A percentile compares a stretch with the other conserved stretches of the same genome.
phyloP scores from a whole-genome alignment of 805 yeast species.

The Myxozyma kluyveri region DNA sequence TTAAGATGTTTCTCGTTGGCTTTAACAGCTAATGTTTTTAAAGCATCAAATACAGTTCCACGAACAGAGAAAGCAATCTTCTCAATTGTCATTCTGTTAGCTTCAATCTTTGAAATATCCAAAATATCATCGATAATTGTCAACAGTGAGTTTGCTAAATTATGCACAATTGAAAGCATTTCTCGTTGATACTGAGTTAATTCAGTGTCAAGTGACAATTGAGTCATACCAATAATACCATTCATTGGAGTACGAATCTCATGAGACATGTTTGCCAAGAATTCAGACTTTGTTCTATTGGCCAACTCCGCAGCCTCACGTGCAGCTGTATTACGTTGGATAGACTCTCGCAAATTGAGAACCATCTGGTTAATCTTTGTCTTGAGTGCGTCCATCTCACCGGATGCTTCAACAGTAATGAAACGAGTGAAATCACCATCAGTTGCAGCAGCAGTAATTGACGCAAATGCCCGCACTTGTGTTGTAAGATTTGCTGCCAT shows the following conservation, averaged over 20 bases:
- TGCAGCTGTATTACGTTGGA: constrained; percentile 88
- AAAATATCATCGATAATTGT: constrained; percentile 87
- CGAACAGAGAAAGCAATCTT: constrained; percentile 81
- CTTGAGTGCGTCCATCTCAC: constrained; percentile 72
- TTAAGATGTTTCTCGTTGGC: constrained; percentile 84
- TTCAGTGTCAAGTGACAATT: constrained; percentile 81
- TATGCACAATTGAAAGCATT: constrained; percentile 86
- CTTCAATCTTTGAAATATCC: constrained; percentile 91
- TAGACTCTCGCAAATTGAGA: constrained; percentile 78
- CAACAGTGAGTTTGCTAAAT: constrained; percentile 76
- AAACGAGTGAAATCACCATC: constrained; percentile 90
- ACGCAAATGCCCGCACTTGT: constrained; percentile 90
- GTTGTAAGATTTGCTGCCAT: constrained; percentile 93
- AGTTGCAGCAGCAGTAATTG: constrained; percentile 89
- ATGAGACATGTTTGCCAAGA: constrained; percentile 82
- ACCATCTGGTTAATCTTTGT: constrained; percentile 75
- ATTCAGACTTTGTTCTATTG: constrained; percentile 83
- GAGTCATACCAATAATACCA: constrained; percentile 93
- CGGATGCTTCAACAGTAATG: constrained; percentile 86
- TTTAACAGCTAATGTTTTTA: constrained; percentile 84
- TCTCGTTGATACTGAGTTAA: constrained; percentile 88
- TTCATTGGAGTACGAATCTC: constrained; percentile 90
- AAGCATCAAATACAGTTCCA: constrained; percentile 85
- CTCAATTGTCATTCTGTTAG: constrained; percentile 89
- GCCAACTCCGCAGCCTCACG: constrained; percentile 93